Conservation (phyloP, 192 early-diverging fungal species). For the Fimicolochytrium jonesii region DNA sequence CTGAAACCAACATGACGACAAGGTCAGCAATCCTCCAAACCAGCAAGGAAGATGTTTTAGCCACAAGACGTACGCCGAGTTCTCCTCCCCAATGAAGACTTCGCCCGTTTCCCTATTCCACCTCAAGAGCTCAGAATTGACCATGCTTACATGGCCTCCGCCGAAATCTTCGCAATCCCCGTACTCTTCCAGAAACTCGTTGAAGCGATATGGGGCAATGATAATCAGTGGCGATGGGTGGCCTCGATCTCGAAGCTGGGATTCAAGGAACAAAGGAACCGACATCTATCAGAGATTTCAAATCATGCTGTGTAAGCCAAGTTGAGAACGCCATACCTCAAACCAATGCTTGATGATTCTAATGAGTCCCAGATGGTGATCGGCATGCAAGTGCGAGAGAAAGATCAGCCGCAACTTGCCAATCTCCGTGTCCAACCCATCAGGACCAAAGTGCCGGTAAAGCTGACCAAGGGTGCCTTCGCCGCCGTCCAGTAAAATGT, state of each 20-base stretch:
- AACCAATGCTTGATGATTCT: conserved; percentile 68
- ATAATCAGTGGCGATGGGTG: conserved; percentile 18
- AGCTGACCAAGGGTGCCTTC: conserved; percentile 83
- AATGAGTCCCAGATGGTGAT: conserved; percentile 88
- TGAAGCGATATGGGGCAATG: conserved; percentile 53
- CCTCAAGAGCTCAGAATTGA: conserved; percentile 51
- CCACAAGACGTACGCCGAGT: too few relatives aligned
- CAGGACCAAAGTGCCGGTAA: conserved; percentile 62
- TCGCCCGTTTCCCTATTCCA: too few relatives aligned
- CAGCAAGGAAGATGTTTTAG: too few relatives aligned
- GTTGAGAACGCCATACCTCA: conserved; percentile 35
- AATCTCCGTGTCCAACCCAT: conserved; percentile 26
- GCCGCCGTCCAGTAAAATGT: conserved; percentile 79
- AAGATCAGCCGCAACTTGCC: conserved; percentile 65
- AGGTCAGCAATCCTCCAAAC: too few relatives aligned
- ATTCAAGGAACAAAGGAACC: background rate
- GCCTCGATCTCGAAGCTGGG: too few relatives aligned
- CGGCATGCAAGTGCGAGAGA: conserved; percentile 94
- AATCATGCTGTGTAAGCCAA: background rate
- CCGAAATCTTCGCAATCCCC: conserved; percentile 63
- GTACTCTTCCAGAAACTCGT: conserved; percentile 63
- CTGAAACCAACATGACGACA: too few relatives aligned
- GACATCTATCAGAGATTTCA: background rate
- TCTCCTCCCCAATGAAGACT: too few relatives aligned
- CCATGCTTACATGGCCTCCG: conserved; percentile 41